Evolutionary conservation across 2,329 filamentous ascomycete species (phyloP).

Genomic region (Colletotrichum siamense): DNA sequence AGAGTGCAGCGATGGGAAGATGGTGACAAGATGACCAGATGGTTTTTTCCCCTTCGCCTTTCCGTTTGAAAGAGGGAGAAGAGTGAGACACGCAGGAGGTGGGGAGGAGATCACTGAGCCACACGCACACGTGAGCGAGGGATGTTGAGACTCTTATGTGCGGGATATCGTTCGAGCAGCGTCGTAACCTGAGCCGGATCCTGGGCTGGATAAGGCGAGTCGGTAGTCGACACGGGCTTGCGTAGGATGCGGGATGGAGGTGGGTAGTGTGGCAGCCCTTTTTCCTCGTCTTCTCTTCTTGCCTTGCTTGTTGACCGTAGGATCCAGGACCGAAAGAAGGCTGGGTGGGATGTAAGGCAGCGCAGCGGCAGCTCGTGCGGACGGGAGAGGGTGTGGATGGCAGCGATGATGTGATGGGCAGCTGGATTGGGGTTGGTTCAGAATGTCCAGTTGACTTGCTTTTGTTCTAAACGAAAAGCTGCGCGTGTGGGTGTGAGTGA

Average conservation of each 20-base stretch:
- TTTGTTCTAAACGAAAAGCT: conserved; percentile 2
- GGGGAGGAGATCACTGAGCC: not conserved
- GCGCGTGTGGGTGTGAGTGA: not conserved
- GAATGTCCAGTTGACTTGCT: conserved; percentile 15
- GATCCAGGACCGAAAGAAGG: conserved; percentile 12
- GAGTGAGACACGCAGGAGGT: conserved; percentile 16
- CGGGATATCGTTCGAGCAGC: conserved; percentile 13
- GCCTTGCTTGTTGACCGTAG: not conserved
- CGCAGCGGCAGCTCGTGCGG: conserved; percentile 1
- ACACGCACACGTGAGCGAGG: conserved; percentile 13
- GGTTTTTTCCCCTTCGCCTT: not conserved
- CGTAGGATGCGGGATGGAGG: conserved; percentile 4
- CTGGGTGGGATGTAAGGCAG: conserved; percentile 1
- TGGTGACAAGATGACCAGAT: not conserved
- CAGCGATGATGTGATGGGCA: conserved; percentile 23
- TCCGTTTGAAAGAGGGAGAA: not conserved
- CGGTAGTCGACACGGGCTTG: conserved; percentile 14
- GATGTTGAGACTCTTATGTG: conserved; percentile 15
- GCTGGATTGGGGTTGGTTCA: conserved; percentile 7
- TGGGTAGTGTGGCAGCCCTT: conserved; percentile 12
- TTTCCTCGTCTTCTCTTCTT: not conserved
- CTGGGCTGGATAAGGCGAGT: conserved; percentile 6
- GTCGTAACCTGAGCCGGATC: not conserved
- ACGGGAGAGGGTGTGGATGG: conserved; percentile 7
- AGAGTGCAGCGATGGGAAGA: not conserved